Evolutionary conservation across 2,329 filamentous ascomycete species (phyloP), one percentile per base, ranked within the genome.

Genomic region (Fusarium sp.): DNA sequence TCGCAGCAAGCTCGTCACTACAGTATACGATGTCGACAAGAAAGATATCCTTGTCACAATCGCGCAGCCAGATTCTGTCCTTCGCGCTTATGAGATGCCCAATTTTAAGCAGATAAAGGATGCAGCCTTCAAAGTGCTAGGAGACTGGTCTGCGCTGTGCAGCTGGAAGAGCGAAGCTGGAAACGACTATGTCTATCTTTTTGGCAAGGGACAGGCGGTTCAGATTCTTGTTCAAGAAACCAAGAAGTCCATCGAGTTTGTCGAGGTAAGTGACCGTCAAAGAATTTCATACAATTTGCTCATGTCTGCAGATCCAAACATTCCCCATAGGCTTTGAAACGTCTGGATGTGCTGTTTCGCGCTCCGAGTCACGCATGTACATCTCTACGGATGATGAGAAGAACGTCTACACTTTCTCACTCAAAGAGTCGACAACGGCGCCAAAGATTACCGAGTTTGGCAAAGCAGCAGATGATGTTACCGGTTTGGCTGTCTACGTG

Each of bases 101-200:
- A 70, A 66, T 4, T 59, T 79, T 6, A 68, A 75, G 46, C 75
- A 78, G 56, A 56, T 79, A 19, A 71, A 76, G 7, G 69, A 71
- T 7, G 77, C 78, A 5, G 63, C 75, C 37, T 73, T 76, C 13
- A 78, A 74, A 24, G 73, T 78, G 3, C 71, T 83, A 15, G 82
- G 83, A 0, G 82, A 84, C 64, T 84, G 82, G 80, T 83, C 82
- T 15, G 79, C 82, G 1, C 66, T 84, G 7, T 84, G 83, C 67
- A 72, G 76, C 11, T 84, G 81, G 82, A 80, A 76, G 63, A 82
- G 79, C 52, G 70, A 68, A 19, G 80, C 77, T 19, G 78, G 78
- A 3, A 79, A 81, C 41, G 75, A 80, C 33, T 84, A 84, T 56
- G 50, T 84, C 6, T 84, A 78, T 62, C 67, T 84, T 13, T 83